phyloP scores from a whole-genome alignment of 2,329 filamentous ascomycete genomes.

The Talaromyces sp. region DNA sequence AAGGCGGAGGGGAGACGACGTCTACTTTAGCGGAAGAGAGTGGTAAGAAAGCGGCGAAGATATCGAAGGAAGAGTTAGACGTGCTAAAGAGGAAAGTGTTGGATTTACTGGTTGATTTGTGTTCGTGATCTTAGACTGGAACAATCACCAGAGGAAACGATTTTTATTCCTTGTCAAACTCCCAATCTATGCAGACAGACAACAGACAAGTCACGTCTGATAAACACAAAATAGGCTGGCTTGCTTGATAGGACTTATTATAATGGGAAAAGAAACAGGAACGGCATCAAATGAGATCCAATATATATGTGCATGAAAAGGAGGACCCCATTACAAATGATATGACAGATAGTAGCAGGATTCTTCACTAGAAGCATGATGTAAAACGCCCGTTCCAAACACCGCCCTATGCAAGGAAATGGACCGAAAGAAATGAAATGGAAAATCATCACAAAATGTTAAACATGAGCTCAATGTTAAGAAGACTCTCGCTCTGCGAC shows the following conservation, averaged over 20 bases:
- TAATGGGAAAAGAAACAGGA: neutral
- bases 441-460: conserved; percentile 16
- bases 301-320: conserved; percentile 14
- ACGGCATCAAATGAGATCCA: conserved; percentile 17
- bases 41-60: conserved; percentile 15
- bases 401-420: conserved; percentile 21
- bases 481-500: conserved; percentile 31
- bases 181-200: conserved; percentile 10
- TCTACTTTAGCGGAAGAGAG: conserved; percentile 21
- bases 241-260: conserved; percentile 7
- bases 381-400: conserved; percentile 14
- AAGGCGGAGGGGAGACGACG: neutral
- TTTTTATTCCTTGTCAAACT: conserved; percentile 7
- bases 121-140: conserved; percentile 28
- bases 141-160: neutral
- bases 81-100: conserved; percentile 51
- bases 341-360: neutral
- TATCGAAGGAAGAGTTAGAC: conserved; percentile 45
- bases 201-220: conserved; percentile 1
- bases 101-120: conserved; percentile 53
- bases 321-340: conserved; percentile 12
- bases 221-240: conserved; percentile 14
- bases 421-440: conserved; percentile 8
- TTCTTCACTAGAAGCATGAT: neutral
- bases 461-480: neutral